Percentiles rank a stretch among this genome's conserved stretches.
Conservation (phyloP, 2,329 filamentous ascomycete genomes). For the Neofusicoccum umdonicola region DNA sequence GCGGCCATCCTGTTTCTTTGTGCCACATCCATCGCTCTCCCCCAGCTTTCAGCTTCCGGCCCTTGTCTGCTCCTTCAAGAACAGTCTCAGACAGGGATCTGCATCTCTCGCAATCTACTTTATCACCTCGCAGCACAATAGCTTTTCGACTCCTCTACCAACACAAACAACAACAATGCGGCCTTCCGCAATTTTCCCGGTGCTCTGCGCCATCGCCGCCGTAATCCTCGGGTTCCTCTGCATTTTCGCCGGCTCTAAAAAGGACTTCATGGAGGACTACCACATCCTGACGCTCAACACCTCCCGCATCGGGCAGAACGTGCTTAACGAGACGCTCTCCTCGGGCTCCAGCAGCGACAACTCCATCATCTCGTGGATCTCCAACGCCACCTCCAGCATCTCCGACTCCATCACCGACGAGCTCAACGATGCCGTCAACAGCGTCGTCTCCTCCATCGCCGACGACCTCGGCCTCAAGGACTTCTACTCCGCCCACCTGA, state of each 20-base stretch:
- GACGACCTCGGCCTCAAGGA: slow-evolving; percentile 54
- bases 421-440: slow-evolving; percentile 20
- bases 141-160: too few relatives aligned
- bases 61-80: neutral
- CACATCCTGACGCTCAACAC: slow-evolving; percentile 60
- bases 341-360: slow-evolving; percentile 19
- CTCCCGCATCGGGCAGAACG: slow-evolving; percentile 50
- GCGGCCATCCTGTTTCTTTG: slow-evolving; percentile 1
- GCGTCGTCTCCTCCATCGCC: slow-evolving; percentile 40
- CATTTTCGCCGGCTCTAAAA: slow-evolving; percentile 58
- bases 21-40: neutral
- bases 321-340: slow-evolving; percentile 16
- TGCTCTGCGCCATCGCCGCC: slow-evolving; percentile 51
- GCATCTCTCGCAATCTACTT: neutral
- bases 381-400: slow-evolving; percentile 30
- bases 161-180: slow-evolving; percentile 39
- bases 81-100: neutral
- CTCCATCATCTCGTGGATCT: slow-evolving; percentile 22
- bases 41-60: neutral
- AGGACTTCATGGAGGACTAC: slow-evolving; percentile 54
- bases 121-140: slow-evolving; percentile 33
- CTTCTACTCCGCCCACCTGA: slow-evolving; percentile 61
- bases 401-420: slow-evolving; percentile 43
- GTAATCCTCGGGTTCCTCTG: slow-evolving; percentile 60
- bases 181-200: slow-evolving; percentile 49